These are phyloP conservation scores for Agrostemma githago DNA, from an alignment of 148 eudicot genomes.

Conservation along the genomic window DNA sequence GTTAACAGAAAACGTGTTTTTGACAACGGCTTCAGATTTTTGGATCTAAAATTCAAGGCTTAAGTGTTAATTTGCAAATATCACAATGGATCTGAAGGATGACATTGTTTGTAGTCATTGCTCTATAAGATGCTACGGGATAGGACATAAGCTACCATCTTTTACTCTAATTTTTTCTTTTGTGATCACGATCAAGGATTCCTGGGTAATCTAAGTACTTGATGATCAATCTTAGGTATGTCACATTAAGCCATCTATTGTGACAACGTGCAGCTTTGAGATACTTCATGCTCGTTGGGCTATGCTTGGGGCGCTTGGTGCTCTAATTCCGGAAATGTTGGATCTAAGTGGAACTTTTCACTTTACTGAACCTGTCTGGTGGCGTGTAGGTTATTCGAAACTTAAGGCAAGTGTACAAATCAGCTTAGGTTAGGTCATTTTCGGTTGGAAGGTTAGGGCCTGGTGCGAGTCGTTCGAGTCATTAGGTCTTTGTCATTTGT, in stretches of 20 bases:
- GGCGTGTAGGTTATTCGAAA: conserved; percentile 97
- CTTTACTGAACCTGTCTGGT: conserved; percentile 96
- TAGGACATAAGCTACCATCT: neutral
- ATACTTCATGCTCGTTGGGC: conserved; percentile 99
- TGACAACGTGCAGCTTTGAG: conserved; percentile 63
- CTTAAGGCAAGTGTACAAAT: conserved; percentile 53
- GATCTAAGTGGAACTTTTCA: conserved; percentile 65
- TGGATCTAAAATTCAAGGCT: neutral
- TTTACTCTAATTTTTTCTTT: neutral
- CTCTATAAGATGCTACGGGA: neutral
- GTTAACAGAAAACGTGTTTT: neutral
- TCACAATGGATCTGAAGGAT: neutral
- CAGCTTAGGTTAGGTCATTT: neutral
- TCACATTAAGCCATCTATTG: neutral
- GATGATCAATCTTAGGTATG: conserved; percentile 4
- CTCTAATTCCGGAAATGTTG: conserved; percentile 82
- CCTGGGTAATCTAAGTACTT: neutral
- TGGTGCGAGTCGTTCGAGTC: neutral
- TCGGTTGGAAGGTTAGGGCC: no score
- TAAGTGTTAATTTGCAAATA: neutral
- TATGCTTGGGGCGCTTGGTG: conserved; percentile 99
- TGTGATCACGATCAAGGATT: neutral
- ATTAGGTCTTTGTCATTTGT: neutral
- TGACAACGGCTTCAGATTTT: neutral
- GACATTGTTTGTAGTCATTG: neutral